Evolutionary conservation across 148 eudicot genomes (phyloP).

Genomic region (Persicaria tinctoria): DNA sequence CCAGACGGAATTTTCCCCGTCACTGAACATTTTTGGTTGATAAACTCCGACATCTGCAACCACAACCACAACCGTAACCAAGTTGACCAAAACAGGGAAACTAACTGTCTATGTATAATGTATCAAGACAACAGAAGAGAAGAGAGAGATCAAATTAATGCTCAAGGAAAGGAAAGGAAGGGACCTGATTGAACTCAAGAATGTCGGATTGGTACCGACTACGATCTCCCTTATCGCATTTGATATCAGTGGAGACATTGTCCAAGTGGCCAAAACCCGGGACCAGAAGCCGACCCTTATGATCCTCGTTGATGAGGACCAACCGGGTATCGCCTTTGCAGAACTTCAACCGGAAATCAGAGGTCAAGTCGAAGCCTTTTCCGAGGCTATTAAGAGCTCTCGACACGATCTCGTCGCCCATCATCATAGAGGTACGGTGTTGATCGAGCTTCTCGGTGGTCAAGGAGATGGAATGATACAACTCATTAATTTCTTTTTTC

Average conservation of each 20-base stretch:
- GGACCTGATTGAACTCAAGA: conserved; percentile 69
- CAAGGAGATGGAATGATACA: not conserved
- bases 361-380: conserved; percentile 71
- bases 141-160: too few relatives aligned
- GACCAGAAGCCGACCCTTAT: conserved; percentile 29
- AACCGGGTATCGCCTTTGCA: conserved; percentile 55
- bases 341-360: conserved; percentile 62
- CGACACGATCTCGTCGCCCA: conserved; percentile 24
- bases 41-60: conserved; percentile 67
- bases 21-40: conserved; percentile 48
- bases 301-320: conserved; percentile 36
- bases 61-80: too few relatives aligned
- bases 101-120: too few relatives aligned
- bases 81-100: too few relatives aligned
- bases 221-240: conserved; percentile 80
- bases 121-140: not conserved
- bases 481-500: not conserved
- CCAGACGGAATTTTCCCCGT: conserved; percentile 79
- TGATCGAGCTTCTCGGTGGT: not conserved
- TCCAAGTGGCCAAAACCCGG: conserved; percentile 48
- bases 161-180: too few relatives aligned
- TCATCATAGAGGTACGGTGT: not conserved
- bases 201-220: conserved; percentile 72
- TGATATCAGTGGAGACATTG: conserved; percentile 53
- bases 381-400: conserved; percentile 58